Base-by-base conservation (phyloP, 192 early-diverging fungal species). In the Coemansia sp. region DNA sequence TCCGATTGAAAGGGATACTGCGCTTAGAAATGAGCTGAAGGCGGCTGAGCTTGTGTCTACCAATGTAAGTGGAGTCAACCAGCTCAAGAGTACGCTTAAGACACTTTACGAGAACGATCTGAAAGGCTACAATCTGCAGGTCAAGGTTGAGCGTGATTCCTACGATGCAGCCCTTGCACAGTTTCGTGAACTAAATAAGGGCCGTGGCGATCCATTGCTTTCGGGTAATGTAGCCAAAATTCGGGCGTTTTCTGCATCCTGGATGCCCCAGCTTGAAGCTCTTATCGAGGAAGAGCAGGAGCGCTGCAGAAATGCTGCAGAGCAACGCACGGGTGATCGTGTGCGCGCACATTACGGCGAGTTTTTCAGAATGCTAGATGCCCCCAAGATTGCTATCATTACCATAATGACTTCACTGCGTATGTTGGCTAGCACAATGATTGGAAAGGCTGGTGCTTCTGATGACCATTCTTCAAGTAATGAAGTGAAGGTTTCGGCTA, bases 351-450 rank as follows among this genome's bases (percentile, higher is more conserved):
- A 65, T 2, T 76, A 84, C 45, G 77, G 73, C 21, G 57, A 57
- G 54, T 80, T 77, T 41, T 70, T 84, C 9, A 37, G 40, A 6
- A 66, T 71, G 77, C 73, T 84, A n/a, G 68, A 73, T 21, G 78
- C 92, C 8, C 89, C 91, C 48, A 92, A 92, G 69, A 77, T 96
- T 32, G 87, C 93, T 2, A 84, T 92, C 4, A 92, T 96, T 54
- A 90, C 92, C 16, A 95, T 98, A 56, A 71, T 93, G 9, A 93
- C 94, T 70, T 71, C 94, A 2, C 51, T 96, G 56, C 86, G 92
- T 15, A 69, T 89, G 36, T 40, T 71, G 78, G n/a, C 45, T 3
- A 18, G 12, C 61, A 75, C 80, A 5, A 74, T 75, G 41, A 72
- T 67, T 46, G 85, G 80, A 69, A 85, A 86, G 59, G 87, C 88